phyloP scores from a whole-genome alignment of 495 filamentous ascomycete species.

The Diplogelasinospora grovesii region DNA sequence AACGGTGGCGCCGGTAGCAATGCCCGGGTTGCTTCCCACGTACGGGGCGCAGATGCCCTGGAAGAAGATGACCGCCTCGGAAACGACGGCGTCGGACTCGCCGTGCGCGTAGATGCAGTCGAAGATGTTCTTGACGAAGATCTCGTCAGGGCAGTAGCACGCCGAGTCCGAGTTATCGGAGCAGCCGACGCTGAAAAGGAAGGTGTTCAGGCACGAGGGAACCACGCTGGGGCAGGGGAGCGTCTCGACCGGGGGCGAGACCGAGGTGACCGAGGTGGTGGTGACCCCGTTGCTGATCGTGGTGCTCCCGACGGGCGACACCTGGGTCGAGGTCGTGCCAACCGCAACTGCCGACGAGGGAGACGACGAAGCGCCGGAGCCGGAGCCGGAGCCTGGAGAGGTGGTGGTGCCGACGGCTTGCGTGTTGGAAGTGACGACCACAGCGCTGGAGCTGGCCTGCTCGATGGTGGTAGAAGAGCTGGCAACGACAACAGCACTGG shows the following conservation, averaged over 20 bases:
- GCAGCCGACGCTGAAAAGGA: conserved; percentile 70
- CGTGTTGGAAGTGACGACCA: conserved; percentile 1
- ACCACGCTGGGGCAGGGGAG: conserved; percentile 65
- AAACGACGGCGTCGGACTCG: conserved; percentile 55
- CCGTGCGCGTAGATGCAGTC: conserved; percentile 76
- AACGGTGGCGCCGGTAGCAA: conserved; percentile 60
- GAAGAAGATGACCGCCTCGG: conserved; percentile 73
- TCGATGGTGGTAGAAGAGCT: conserved; percentile 11
- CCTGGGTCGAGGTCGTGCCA: neutral
- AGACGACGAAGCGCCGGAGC: conserved; percentile 7
- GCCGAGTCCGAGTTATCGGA: conserved; percentile 70
- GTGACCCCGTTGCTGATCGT: too few species aligned
- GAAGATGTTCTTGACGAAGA: conserved; percentile 75
- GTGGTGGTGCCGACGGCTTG: too few species aligned
- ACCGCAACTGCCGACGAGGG: conserved; percentile 5
- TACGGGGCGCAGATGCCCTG: conserved; percentile 82
- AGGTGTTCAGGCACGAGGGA: conserved; percentile 90
- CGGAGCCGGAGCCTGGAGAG: neutral
- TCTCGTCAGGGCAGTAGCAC: conserved; percentile 80
- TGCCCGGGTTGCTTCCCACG: conserved; percentile 71
- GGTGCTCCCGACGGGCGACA: conserved; percentile 5
- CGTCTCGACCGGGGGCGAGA: conserved; percentile 38
- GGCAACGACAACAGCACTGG: conserved; percentile 7
- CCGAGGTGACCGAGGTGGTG: conserved; percentile 28
- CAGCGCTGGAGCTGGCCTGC: too few species aligned